A percentile compares a stretch with the other conserved stretches of the same genome.
These are phyloP conservation scores for Cicer chorassanicum DNA, from an alignment of 306 rosid genomes.

Conservation along the genomic window DNA sequence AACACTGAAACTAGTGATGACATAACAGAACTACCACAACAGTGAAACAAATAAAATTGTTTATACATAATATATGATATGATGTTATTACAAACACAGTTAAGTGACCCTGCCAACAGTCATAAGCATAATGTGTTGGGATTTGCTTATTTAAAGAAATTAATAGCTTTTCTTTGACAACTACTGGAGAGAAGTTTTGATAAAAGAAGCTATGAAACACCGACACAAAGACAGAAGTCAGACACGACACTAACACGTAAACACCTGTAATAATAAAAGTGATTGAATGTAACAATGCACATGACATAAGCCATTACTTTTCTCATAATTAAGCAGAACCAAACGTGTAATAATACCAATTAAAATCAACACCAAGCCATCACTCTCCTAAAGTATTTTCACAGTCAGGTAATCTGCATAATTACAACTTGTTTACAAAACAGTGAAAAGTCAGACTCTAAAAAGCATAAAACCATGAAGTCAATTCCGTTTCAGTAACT, in stretches of 20 bases:
- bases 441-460: conserved; percentile 37
- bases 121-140: conserved; percentile 17
- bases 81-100: conserved; percentile 2
- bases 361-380: conserved; percentile 8
- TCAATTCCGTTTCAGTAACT: conserved; percentile 16
- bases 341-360: conserved; percentile 1
- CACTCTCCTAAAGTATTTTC: conserved; percentile 26
- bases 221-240: not conserved
- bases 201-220: not conserved
- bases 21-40: conserved; percentile 27
- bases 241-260: not conserved
- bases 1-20: conserved; percentile 28
- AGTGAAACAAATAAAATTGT: conserved; percentile 9
- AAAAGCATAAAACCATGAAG: conserved; percentile 13
- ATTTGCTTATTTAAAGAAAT: conserved; percentile 1
- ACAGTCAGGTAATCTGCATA: conserved; percentile 32
- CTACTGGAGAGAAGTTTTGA: not conserved
- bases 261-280: not conserved
- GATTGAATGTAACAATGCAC: not conserved
- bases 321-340: conserved; percentile 27
- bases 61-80: not conserved
- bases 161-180: not conserved
- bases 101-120: conserved; percentile 24
- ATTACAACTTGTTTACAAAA: conserved; percentile 20
- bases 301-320: not conserved